A percentile compares a stretch with the other conserved stretches of the same genome.
Conservation (phyloP, 2,329 filamentous ascomycete species). For the Zymoseptoria brevis region DNA sequence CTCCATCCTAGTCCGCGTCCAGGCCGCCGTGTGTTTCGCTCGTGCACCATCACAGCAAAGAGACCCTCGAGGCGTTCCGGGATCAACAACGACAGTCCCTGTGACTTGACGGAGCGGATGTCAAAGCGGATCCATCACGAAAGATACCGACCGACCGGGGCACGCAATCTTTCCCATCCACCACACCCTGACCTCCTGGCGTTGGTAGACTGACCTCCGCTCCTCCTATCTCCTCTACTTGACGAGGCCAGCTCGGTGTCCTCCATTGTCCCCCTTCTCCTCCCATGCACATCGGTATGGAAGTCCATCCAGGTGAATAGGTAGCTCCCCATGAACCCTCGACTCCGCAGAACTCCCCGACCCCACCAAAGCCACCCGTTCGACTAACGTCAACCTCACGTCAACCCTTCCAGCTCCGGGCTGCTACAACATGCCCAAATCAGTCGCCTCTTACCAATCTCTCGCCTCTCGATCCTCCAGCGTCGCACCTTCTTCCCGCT, state of each 20-base stretch:
- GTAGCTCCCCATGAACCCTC: not conserved
- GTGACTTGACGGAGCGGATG: not conserved
- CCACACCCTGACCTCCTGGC: not conserved
- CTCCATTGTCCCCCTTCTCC: not conserved
- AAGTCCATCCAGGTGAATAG: not conserved
- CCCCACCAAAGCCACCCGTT: not conserved
- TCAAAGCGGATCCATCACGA: not conserved
- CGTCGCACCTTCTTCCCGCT: slow-evolving; percentile 5
- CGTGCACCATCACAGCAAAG: not conserved
- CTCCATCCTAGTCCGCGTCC: not conserved
- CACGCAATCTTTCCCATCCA: not conserved
- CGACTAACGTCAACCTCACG: not conserved
- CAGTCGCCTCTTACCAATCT: slow-evolving; percentile 24
- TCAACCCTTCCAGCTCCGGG: not conserved
- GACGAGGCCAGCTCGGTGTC: not conserved
- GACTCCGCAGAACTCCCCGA: not conserved
- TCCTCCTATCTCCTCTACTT: not conserved
- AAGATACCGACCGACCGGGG: not conserved
- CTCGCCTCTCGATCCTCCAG: slow-evolving; percentile 27
- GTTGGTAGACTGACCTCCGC: not conserved
- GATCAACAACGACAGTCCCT: not conserved
- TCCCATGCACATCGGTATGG: not conserved
- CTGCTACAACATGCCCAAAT: slow-evolving; percentile 27
- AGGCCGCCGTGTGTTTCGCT: not conserved
- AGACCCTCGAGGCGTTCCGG: not conserved